Evolutionary conservation across 768 basidiomycete species (phyloP), one percentile per base, ranked within the genome.

Genomic region (Phylloporus arenicola): DNA sequence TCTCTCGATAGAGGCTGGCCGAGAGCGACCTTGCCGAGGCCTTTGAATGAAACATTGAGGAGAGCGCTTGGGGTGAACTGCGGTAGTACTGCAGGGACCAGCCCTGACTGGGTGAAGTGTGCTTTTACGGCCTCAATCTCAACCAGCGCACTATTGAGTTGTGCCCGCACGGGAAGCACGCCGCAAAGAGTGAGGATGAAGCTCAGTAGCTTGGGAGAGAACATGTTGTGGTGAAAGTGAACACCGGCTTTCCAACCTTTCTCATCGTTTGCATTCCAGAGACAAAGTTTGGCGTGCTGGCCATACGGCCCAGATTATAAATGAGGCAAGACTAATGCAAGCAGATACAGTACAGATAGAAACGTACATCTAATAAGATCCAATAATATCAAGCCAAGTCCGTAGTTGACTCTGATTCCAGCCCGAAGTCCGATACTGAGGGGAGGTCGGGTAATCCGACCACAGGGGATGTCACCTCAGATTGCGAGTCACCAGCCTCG

Each of bases 61-160:
- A 81, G 41, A n/a, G 81, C 84, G 19, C 63, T 65, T 6, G 87
- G 88, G 49, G 69, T 64, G 67, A 91, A 89, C n/a, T 68, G 65
- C 7, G 75, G 22, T 42, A 92, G 57, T 41, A 86, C 67, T 47
- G 76, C 68, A 1, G 90, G 88, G 37, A 86, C 81, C 54, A 91
- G 67, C 43, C 67, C 72, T 16, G 82, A 73, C 52, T 79, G 76
- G 13, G 58, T 67, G 65, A 90, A 86, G 65, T 89, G 82, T 19
- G 87, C 88, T 61, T 84, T 70, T 45, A 86, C 80, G 31, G 78
- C 80, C 48, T 73, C 73, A 42, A 87, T 69, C 50, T 75, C 74
- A 31, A 82, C 54, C 19, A 62, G 53, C 30, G 68, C 65, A 48
- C 70, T 70, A 49, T 68, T 69, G 49, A 63, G 57, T 64, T 84